Conservation (phyloP, 441 rosid species). For the Macaranga tanarius region DNA sequence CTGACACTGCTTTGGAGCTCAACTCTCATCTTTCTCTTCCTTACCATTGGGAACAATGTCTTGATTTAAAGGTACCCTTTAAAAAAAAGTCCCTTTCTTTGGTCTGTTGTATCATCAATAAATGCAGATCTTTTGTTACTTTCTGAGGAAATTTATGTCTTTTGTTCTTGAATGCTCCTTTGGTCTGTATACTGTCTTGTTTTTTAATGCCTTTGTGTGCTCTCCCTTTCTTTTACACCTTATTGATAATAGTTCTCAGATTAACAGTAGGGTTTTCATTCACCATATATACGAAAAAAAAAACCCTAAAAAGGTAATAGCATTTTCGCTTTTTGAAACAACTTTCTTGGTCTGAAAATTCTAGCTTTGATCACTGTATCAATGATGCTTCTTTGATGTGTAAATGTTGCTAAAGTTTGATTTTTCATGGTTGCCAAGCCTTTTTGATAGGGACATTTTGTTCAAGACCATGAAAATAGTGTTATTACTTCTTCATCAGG, state of each 20-base stretch:
- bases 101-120: slow-evolving; percentile 31
- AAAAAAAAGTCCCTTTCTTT: slow-evolving; percentile 23
- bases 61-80: slow-evolving; percentile 65
- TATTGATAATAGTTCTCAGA: neutral
- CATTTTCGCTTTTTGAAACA: slow-evolving; percentile 3
- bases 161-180: slow-evolving; percentile 24
- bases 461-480: neutral
- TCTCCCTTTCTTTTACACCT: slow-evolving; percentile 26
- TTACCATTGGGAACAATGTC: slow-evolving; percentile 84
- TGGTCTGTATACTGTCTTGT: slow-evolving; percentile 20
- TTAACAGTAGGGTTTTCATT: slow-evolving; percentile 4
- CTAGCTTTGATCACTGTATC: slow-evolving; percentile 3
- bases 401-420: neutral
- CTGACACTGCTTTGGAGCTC: slow-evolving; percentile 62
- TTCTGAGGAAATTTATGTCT: slow-evolving; percentile 18
- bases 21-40: slow-evolving; percentile 73
- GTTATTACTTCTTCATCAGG: neutral
- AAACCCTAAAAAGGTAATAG: slow-evolving; percentile 17
- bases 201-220: slow-evolving; percentile 40
- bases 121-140: slow-evolving; percentile 53
- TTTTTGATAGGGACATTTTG: neutral
- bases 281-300: neutral
- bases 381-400: slow-evolving; percentile 6
- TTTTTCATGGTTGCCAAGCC: neutral
- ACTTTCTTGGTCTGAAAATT: slow-evolving; percentile 15